Evolutionary conservation across 768 basidiomycete genomes (phyloP), one percentile per base, ranked within the genome.

Genomic region (Rhizopogon vesiculosus): DNA sequence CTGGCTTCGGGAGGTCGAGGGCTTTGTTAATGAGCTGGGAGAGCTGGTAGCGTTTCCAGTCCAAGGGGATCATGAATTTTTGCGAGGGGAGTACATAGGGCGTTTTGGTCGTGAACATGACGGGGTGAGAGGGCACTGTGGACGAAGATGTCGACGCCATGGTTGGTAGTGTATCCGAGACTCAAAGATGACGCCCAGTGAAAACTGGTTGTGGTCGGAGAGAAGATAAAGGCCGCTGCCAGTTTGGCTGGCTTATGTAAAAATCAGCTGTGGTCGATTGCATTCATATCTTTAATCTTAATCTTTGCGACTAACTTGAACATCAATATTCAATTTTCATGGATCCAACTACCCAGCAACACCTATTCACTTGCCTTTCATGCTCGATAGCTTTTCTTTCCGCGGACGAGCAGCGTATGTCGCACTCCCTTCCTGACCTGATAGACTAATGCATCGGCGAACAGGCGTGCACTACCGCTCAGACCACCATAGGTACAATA

Each of bases 21-120:
- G 95, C 91, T 66, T 97, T 97, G 76, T 99, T 99, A 56, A 99
- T 85, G 42, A 98, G 86, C 58, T 98, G 93, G 1, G 95, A 98
- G 33, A 99, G 87, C 64, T 98, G 96, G 70, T 90, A 98, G n/a
- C 96, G 85, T 55, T 81, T 83, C 94, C 94, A 98, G 69, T 82
- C 74, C 1, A 85, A 77, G 2, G 97, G 96, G 15, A 98, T 87
- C 84, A 97, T 86, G 67, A 93, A 98, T 65, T 92, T 93, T 69
- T 94, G 91, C 1, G 85, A 78, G 0, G 89, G 93, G 12, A 96
- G 81, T 10, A 83, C 78, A 69, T 93, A 91, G 2, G 74, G 73
- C 0, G 87, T 83, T 53, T 85, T 78, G 0, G 91, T 93, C 16
- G 84, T 87, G 64, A 91, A 87, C 2, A 93, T 69, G 38, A 85